These are phyloP conservation scores for Emmonsiellopsis sp. DNA, from an alignment of 2,329 filamentous ascomycete species.

Conservation along the genomic window DNA sequence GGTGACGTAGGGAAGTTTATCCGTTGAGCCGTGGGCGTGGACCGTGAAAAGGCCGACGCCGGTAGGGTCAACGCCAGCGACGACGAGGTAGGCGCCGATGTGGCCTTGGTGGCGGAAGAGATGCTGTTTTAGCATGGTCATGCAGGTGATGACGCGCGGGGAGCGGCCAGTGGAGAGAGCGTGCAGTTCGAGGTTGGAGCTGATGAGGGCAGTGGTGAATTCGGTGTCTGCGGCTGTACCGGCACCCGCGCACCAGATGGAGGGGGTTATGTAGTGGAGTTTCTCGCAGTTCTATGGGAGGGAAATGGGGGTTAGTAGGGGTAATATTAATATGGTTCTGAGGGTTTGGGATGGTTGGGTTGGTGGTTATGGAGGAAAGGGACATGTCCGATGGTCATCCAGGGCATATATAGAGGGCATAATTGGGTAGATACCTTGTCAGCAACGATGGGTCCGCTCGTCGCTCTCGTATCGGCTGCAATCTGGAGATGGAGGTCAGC, in stretches of 20 bases:
- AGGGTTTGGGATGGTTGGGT: neutral
- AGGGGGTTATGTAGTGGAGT: conserved; percentile 94
- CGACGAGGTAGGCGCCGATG: conserved; percentile 95
- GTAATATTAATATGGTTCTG: neutral
- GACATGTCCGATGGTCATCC: neutral
- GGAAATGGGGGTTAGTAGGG: neutral
- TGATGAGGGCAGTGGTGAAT: conserved; percentile 97
- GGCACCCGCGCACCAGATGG: conserved; percentile 98
- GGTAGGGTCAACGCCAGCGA: conserved; percentile 92
- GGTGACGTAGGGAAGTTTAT: conserved; percentile 98
- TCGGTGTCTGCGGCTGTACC: conserved; percentile 97
- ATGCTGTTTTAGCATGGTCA: conserved; percentile 99
- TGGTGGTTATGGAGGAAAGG: neutral
- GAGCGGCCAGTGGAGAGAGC: conserved; percentile 91
- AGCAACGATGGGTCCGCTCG: conserved; percentile 93
- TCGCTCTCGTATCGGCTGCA: conserved; percentile 95
- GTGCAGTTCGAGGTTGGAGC: conserved; percentile 96
- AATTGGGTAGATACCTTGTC: conserved; percentile 60
- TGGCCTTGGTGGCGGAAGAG: conserved; percentile 97
- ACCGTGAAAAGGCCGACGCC: conserved; percentile 95
- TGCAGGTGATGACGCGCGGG: conserved; percentile 95
- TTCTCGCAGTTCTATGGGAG: conserved; percentile 83
- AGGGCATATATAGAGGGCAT: neutral
- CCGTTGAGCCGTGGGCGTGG: conserved; percentile 94
- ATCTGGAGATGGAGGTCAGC: conserved; percentile 50